Conservation (phyloP, 768 basidiomycete genomes). For the Panaeolus papilionaceus region DNA sequence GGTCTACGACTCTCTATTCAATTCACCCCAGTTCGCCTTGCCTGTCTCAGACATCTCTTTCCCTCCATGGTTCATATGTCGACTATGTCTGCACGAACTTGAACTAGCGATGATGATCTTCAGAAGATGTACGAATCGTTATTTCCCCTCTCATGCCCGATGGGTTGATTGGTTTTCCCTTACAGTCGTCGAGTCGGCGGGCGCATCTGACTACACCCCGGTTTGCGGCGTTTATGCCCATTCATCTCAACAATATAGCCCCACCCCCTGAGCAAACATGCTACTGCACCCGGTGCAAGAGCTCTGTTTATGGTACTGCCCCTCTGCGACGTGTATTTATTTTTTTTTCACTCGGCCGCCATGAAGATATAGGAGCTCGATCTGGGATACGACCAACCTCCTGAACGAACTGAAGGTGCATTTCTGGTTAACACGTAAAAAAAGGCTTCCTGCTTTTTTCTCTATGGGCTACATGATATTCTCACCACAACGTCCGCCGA, state of each 20-base stretch:
- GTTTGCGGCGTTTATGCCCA: not conserved
- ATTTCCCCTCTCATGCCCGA: not conserved
- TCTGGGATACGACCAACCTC: not conserved
- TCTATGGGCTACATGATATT: not conserved
- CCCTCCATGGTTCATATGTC: not conserved
- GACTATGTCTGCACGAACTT: not conserved
- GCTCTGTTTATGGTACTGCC: not conserved
- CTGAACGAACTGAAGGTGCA: not conserved
- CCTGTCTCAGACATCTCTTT: not conserved
- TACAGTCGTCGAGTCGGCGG: slow-evolving; percentile 3
- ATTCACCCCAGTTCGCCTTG: not conserved
- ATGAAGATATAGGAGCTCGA: not conserved
- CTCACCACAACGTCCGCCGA: not conserved
- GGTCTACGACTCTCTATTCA: not conserved
- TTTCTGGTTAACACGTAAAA: not conserved
- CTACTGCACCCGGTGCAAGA: not conserved
- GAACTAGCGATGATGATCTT: not conserved
- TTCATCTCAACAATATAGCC: not conserved
- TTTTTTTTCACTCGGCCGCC: not conserved
- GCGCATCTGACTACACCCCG: not conserved
- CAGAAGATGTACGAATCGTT: not conserved
- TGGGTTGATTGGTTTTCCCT: not conserved
- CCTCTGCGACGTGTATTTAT: not conserved
- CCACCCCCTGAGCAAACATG: not conserved
- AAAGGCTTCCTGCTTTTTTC: not conserved